These are phyloP conservation scores for Ceratobasidium sp. DNA, from an alignment of 1,284 basidiomycete species.

Conservation along the genomic window DNA sequence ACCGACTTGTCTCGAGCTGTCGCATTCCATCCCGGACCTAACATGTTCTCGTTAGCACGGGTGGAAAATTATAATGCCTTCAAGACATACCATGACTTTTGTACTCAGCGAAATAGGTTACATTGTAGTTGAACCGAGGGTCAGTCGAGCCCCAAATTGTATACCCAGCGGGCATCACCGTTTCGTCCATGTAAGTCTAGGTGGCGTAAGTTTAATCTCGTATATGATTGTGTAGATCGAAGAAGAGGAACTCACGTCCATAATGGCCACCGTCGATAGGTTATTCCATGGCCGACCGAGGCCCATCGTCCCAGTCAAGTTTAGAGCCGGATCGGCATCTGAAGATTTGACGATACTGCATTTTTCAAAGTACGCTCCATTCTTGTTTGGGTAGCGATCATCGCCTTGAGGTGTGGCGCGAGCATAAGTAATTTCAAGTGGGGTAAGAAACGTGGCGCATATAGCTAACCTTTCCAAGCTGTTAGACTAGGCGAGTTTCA, in stretches of 20 bases:
- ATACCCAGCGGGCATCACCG: conserved; percentile 68
- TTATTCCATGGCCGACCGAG: conserved; percentile 77
- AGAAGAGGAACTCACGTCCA: conserved; percentile 28
- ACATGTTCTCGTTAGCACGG: background rate
- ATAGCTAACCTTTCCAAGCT: conserved; percentile 59
- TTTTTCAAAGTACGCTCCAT: conserved; percentile 73
- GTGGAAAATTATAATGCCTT: background rate
- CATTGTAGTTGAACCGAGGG: conserved; percentile 65
- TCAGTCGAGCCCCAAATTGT: conserved; percentile 65
- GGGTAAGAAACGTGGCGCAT: background rate
- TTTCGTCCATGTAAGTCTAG: conserved; percentile 73
- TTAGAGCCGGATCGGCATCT: conserved; percentile 68
- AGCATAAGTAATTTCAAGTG: too few relatives aligned
- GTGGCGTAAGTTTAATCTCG: background rate
- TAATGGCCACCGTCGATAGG: conserved; percentile 63
- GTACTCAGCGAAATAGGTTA: conserved; percentile 73
- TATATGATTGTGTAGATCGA: background rate
- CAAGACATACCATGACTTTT: conserved; percentile 64
- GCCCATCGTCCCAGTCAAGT: conserved; percentile 66
- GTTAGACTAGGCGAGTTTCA: conserved; percentile 65
- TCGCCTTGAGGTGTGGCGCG: conserved; percentile 6
- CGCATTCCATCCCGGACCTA: conserved; percentile 71
- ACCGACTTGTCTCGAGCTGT: conserved; percentile 61
- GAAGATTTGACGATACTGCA: conserved; percentile 76
- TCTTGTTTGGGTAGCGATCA: conserved; percentile 58